Base-by-base conservation (phyloP, 805 yeast species). In the Zygotorulaspora danielsina region DNA sequence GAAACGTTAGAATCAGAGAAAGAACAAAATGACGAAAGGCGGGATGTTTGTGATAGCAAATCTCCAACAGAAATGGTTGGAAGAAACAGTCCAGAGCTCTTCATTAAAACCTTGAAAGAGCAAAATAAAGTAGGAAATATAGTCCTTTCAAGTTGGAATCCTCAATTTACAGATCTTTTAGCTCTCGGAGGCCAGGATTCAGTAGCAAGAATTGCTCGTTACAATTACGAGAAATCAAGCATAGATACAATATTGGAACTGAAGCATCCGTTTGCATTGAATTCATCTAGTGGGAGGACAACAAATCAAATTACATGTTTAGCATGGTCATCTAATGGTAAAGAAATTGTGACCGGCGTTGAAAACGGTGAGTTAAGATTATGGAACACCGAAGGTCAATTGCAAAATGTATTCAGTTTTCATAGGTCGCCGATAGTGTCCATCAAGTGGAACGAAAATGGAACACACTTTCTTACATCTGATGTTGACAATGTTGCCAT, bases 351-450 rank as follows among this genome's bases (percentile, higher is more conserved):
- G 10, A 81, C 89, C 0, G 83, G 80, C 2, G 71, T 79, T 2
- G 76, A 72, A 39, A 72, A 72, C 52, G 96, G 96, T 10, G 90
- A 83, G 50, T 52, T 88, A 6, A 65, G 90, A 40, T 66, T 84
- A n/a, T 88, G 95, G 95, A 73, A 79, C 8, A 68, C 75, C 0
- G 81, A 77, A 33, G 95, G 95, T 0, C 71, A 73, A 20, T 65
- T 86, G 26, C 67, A 75, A 42, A 80, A 78, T 36, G 72, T 75
- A 1, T 60, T 79, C 50, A 67, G 71, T 18, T 55, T 72, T 25
- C 84, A 79, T 49, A 66, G 69, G 31, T 59, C 75, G 2, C 76
- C 89, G 0, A 70, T 87, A 1, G 51, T 78, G 7, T 55, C 69
- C 2, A 62, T 83, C 3, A 58, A 66, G 38, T 87, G 95, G 95